Evolutionary conservation across 768 basidiomycete species (phyloP), one percentile per base, ranked within the genome.

Genomic region (Termitomyces eurrhizus): DNA sequence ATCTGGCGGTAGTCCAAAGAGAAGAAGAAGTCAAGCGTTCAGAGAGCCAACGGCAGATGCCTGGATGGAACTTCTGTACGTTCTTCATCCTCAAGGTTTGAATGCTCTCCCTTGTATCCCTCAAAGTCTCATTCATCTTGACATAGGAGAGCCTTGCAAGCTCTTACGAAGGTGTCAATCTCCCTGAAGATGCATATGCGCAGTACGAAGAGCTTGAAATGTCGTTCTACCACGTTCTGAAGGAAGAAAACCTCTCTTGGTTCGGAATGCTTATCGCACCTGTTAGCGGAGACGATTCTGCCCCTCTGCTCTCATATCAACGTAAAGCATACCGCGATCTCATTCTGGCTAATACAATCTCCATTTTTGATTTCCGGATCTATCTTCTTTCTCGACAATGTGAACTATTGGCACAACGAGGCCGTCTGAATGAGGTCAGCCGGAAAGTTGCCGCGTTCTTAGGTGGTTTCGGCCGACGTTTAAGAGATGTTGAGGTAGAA

Each of bases 1-100:
- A 98, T 67, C 73, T 79, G 18, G 87, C 90, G 1, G 80, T 98
- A 44, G 74, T 81, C 11, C 85, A 86, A 60, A 82, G 93, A 16
- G 93, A 95, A 68, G 97, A 98, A 49, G 95, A 97, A 62, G 89
- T 98, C 3, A 88, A 82, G 66, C 84, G 93, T 41, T 93, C 92
- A 0, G 96, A 99, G 69, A 82, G 85, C 52, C 93, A 98, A 72
- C 82, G 92, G 58, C 83, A 89, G 66, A 91, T 95, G 85, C 93
- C 94, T 1, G 96, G 97, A 9, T 99, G 97, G 97, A 97, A 97
- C 69, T 99, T 97, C 70, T 95, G 95, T 71, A 95, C 91, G 0
- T 98, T 95, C 77, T 98, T 98, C 73, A 86, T 95, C 54, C 78
- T 95, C 41, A 99, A 98, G 86, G 96, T 93, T 35, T 41, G 7